Evolutionary conservation across 306 rosid species (phyloP), one percentile per base, ranked within the genome.

Genomic region (Lagenaria siceraria): DNA sequence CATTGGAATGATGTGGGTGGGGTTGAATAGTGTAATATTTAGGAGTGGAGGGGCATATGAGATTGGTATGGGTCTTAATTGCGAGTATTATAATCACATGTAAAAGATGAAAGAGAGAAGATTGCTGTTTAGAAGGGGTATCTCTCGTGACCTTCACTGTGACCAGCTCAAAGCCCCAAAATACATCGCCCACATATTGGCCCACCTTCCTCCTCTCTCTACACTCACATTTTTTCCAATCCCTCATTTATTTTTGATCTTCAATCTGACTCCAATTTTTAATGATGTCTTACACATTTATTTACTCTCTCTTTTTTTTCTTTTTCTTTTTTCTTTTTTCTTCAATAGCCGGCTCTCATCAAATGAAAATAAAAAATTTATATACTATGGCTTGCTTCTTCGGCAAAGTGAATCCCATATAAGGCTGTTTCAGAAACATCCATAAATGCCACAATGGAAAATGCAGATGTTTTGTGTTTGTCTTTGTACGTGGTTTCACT

Each of bases 321-420:
- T 58, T 2, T 11, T 9, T 53, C 59, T 29, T 29, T 0, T 29
- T 29, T 29, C 3, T 29, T 29, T 0, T 61, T 27, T 12, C n/a
- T 61, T 40, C 66, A 54, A 83, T 78, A 89, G 97, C 97, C 97
- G 92, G 97, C 97, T 87, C 78, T 29, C 33, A 0, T 29, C 33
- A 29, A 29, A 1, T 29, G 2, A 29, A 29, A 29, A 1, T 29
- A 29, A 1, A 29, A 29, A 29, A 29, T 29, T 29, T 29, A 40
- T 33, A 33, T 33, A 4, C 3, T 33, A 33, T 33, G 36, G 36
- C 6, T 29, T 29, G 33, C 33, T 42, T 46, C 52, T 46, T 82
- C 87, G 79, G 48, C 27, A 27, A 71, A 81, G 53, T 83, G 59
- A 35, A 79, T 42, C 86, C 88, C 98, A 70, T 46, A 49, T 72